Base-by-base conservation (phyloP, 371 early-diverging fungal species). In the Mortierella sp. region DNA sequence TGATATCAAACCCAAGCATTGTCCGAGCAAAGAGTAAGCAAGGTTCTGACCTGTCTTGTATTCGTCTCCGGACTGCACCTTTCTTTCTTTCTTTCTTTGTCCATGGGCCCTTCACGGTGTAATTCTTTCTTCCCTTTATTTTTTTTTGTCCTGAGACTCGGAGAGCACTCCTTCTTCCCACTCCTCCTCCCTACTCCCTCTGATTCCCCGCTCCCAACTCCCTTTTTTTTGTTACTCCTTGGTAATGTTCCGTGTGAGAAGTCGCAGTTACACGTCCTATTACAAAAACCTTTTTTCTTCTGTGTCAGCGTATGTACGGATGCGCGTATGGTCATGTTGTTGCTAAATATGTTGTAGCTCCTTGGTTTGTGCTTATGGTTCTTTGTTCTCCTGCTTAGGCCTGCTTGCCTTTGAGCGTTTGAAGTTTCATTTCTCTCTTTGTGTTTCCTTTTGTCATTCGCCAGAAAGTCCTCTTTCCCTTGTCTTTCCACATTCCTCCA, bases 321-420 rank as follows among this genome's bases (percentile, higher is more conserved):
- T n/a, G n/a, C n/a, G n/a, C n/a, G n/a, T n/a, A n/a, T n/a, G n/a
- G n/a, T 34, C 61, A 9, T 61, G 9, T 61, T 61, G 34, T 22
- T 4, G 61, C 34, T 19, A 34, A 34, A 61, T 55, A 24, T 29
- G 37, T 58, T 8, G 2, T 31, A 16, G 34, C 58, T 58, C 58
- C 58, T n/a, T 58, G 34, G 58, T 34, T 58, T 34, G 58, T 16
- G 1, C 9, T 19, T 58, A 58, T 58, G 58, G 14, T 55, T 58
- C 58, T 58, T 61, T 29, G 31, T 48, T 48, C 61, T 61, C 61
- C 61, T 61, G 61, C 61, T 61, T 19, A n/a, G n/a, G n/a, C n/a
- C n/a, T n/a, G n/a, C n/a, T n/a, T n/a, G n/a, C n/a, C n/a, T n/a
- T n/a, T n/a, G n/a, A n/a, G n/a, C n/a, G n/a, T n/a, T n/a, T n/a